Evolutionary conservation across 139 green algal species (phyloP), one percentile per base, ranked within the genome.

Genomic region (Chara braunii): DNA sequence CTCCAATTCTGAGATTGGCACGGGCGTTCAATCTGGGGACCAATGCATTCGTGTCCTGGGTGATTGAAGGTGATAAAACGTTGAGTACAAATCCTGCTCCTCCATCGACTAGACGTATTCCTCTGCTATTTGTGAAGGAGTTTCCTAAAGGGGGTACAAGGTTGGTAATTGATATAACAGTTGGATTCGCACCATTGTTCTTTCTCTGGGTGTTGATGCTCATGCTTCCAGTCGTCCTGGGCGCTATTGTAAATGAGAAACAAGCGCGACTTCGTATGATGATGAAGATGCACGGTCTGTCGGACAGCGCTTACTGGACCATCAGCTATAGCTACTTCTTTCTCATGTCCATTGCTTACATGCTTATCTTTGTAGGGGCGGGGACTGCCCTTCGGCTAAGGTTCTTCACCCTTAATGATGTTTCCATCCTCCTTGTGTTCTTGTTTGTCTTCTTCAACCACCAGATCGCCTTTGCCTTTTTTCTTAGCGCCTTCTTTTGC

Each of bases 241-340:
- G n/a, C 12, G 67, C 85, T 7, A 74, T 90, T 31, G 65, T 82
- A 43, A 71, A 82, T 23, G 86, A 94, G 72, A 86, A 92, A 79
- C 78, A 89, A 75, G 81, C 85, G 60, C 60, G 79, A 33, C 72
- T 96, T 67, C 79, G 89, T 48, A 93, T 86, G 51, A 96, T 95
- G 84, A 96, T 96, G 90, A 90, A 90, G 72, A 95, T 96, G 89
- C 90, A 97, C 24, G 75, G 75, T 7, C 54, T 82, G 3, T 40
- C 42, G 8, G 72, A 77, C 12, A 12, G 37, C 22, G 24, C 75
- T 5, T 81, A 82, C 40, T 83, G 51, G 60, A 14, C 56, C 23
- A 52, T 81, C 40, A 73, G 31, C 0, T 82, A 82, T 48, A 8
- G 52, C 0, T 92, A 72, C 40, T 72, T 70, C 63, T 36, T 71